Evolutionary conservation across 1,139 yeast species (phyloP), one percentile per base, ranked within the genome.

Genomic region (Trichomonascaceae sp.): DNA sequence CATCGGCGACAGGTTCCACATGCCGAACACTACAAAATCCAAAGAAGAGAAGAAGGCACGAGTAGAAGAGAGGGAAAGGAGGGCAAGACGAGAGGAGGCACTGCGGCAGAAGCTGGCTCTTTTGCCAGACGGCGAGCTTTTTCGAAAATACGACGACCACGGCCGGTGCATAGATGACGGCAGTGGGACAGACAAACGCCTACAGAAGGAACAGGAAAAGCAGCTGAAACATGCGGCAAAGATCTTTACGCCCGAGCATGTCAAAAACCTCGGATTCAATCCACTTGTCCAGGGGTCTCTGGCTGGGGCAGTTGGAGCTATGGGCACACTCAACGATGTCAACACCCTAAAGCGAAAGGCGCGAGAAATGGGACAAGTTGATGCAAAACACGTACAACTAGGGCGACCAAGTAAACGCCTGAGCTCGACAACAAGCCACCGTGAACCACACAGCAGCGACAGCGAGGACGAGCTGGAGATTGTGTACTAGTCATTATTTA

Each of bases 401-500:
- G 35, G 32, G 13, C 36, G 39, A 17, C 44, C 40, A 3, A 30
- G 30, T 28, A 32, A 35, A 29, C 30, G 28, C 25, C 17, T 20
- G 17, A 26, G 17, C 28, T 17, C 26, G 13, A 11, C 31, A n/a
- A 6, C 17, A 3, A 11, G 16, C 27, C 13, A 43, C 38, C 27
- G n/a, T n/a, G n/a, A n/a, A n/a, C n/a, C n/a, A n/a, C n/a, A n/a
- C n/a, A n/a, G n/a, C n/a, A n/a, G n/a, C n/a, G n/a, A n/a, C n/a
- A n/a, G n/a, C n/a, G 45, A 43, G 16, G 44, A 60, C 38, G 67
- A 62, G 23, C 42, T 63, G 23, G 67, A 62, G 32, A 59, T 62
- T 37, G 44, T 41, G n/a, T 45, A 8, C n/a, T 22, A 20, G 9
- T 22, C 13, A 29, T 13, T 16, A 28, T n/a, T 6, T n/a, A n/a